Evolutionary conservation across 306 rosid species (phyloP), one percentile per base, ranked within the genome.

Genomic region (Phaseolus lunatus): DNA sequence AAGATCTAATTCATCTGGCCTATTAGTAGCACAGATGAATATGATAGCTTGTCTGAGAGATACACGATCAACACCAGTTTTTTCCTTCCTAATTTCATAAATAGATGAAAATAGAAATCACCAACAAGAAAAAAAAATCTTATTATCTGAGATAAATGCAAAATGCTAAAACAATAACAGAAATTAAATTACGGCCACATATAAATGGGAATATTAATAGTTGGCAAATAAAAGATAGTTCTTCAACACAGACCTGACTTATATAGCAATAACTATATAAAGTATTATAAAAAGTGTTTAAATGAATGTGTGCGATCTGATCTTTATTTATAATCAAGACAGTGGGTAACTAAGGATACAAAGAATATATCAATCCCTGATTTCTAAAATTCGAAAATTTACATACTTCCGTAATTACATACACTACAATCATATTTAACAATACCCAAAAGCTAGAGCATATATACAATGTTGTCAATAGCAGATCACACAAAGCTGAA

Each of bases 21-120:
- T 87, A 81, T 95, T 95, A 54, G 97, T 95, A 48, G 97, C 98
- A 89, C 97, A 95, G 67, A 95, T 86, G 84, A 95, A 95, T 87
- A 95, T 92, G 77, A 95, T 94, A 64, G 98, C 96, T 92, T 92
- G 98, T 88, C 93, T 87, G 14, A 95, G 96, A 53, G 97, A 95
- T 73, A 89, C 83, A 59, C 97, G 89, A 82, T 90, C 97, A 72
- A 95, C 88, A 19, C 97, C 97, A 16, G 81, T 90, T 89, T 67
- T 95, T 70, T 92, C 97, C 92, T 95, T 92, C 87, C 98, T 95
- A 81, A 75, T 26, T 52, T 82, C 61, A 85, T 77, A 67, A 79
- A 73, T 67, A 22, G 52, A 64, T 35, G 22, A 67, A n/a, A 33
- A 33, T 24, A 65, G 54, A 73, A 50, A 67, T 41, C 69, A 81